Percentiles rank a stretch among this genome's conserved stretches.
Conservation (phyloP, 495 filamentous ascomycete genomes). For the Cryomyces minteri region DNA sequence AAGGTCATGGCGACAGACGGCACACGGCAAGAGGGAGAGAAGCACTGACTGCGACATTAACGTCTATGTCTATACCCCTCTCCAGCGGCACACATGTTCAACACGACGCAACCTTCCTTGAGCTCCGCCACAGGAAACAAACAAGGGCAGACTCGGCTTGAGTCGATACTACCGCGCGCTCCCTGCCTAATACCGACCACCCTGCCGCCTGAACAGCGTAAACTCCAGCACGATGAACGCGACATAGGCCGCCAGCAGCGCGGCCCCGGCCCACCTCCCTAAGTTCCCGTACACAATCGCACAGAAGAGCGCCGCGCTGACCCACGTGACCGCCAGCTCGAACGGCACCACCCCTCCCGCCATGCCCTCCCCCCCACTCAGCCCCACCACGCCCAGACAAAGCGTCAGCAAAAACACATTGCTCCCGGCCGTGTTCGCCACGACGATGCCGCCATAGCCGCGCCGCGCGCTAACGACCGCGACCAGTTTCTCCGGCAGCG, state of each 20-base stretch:
- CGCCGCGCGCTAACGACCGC: constrained; percentile 27
- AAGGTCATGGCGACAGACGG: no score
- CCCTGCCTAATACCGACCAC: no score
- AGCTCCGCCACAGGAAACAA: no score
- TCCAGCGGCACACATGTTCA: no score
- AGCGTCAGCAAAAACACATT: constrained; percentile 37
- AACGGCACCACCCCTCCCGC: neutral
- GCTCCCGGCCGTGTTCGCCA: constrained; percentile 34
- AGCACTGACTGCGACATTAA: no score
- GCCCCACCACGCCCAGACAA: constrained; percentile 22
- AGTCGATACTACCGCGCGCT: no score
- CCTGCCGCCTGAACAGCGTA: neutral
- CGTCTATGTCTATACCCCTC: no score
- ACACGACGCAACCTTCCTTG: no score
- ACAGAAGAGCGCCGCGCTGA: constrained; percentile 3
- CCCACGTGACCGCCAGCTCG: constrained; percentile 8
- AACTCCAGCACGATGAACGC: constrained; percentile 26
- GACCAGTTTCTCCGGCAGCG: constrained; percentile 36
- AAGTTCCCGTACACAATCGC: constrained; percentile 5
- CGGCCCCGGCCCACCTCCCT: constrained; percentile 18
- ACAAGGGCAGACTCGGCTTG: no score
- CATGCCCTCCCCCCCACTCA: neutral
- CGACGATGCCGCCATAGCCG: constrained; percentile 29
- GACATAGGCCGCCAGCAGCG: constrained; percentile 21
- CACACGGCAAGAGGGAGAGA: no score